Evolutionary conservation across 1,284 basidiomycete genomes (phyloP), one percentile per base, ranked within the genome.

Genomic region (Ustilago loliicola): DNA sequence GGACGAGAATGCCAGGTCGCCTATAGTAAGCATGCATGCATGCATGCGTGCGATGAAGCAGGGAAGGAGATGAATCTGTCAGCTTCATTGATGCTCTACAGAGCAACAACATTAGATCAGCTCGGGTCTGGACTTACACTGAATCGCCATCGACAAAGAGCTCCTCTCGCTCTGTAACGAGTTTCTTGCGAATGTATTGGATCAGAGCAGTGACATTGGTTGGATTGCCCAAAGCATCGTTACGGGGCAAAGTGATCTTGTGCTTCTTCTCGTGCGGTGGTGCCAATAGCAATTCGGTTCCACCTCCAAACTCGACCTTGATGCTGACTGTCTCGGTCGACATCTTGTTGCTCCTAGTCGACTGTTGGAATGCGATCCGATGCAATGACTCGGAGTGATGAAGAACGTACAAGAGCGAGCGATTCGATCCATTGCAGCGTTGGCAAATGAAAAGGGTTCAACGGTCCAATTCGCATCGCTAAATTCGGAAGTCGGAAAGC

Each of bases 1-100:
- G 89, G 0, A 98, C 96, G 5, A 99, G 89, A 50, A 99, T 97
- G 0, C 96, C 96, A 0, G 96, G 96, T 15, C 96, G 94, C 19
- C 95, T 98, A 85, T 8, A 27, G 1, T 8, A 9, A 23, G 15
- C 32, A 47, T 23, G 7, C 32, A 25, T 2, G 36, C 6, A 15
- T 23, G 13, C 13, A 21, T 38, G 30, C 15, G 9, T 19, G 6
- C 40, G 27, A n/a, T n/a, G n/a, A n/a, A n/a, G n/a, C n/a, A n/a
- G n/a, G n/a, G n/a, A n/a, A n/a, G n/a, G n/a, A n/a, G n/a, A n/a
- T n/a, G n/a, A n/a, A n/a, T n/a, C n/a, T n/a, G 61, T 66, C 62
- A 66, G 62, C 25, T 29, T 21, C 36, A 23, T 1, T n/a, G 4
- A 15, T 17, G 6, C 17, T 11, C 5, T 19, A 5, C 7, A 1